Evolutionary conservation across 2,329 filamentous ascomycete genomes (phyloP).

Genomic region (Fusarium sp.): DNA sequence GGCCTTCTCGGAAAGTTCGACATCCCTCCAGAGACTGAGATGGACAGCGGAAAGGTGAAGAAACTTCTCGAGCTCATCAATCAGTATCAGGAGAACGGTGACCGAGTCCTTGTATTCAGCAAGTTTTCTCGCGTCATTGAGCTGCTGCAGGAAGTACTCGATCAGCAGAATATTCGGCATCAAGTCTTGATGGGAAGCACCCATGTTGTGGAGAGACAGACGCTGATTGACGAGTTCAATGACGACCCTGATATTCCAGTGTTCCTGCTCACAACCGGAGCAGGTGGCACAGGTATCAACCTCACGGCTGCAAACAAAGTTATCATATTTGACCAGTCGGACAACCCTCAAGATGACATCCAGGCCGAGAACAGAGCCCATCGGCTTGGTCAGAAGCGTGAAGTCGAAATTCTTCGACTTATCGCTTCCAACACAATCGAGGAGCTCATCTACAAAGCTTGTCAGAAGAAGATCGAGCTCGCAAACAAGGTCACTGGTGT

Average conservation of each 20-base stretch:
- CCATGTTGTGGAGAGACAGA: conserved; percentile 82
- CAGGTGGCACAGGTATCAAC: conserved; percentile 97
- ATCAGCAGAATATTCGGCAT: conserved; percentile 76
- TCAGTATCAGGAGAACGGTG: conserved; percentile 79
- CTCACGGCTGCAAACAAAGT: conserved; percentile 96
- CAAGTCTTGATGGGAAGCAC: conserved; percentile 89
- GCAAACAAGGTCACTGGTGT: conserved; percentile 69
- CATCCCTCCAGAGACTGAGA: conserved; percentile 61
- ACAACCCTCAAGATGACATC: conserved; percentile 98
- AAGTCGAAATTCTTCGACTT: conserved; percentile 89
- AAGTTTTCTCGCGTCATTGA: conserved; percentile 94
- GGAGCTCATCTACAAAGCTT: conserved; percentile 90
- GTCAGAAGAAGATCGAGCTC: conserved; percentile 90
- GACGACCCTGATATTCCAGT: conserved; percentile 80
- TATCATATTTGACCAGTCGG: conserved; percentile 95
- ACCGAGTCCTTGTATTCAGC: conserved; percentile 89
- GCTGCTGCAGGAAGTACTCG: conserved; percentile 84
- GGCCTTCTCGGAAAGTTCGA: conserved; percentile 63
- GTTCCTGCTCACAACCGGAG: conserved; percentile 92
- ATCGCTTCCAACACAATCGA: conserved; percentile 87
- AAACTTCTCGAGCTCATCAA: conserved; percentile 79
- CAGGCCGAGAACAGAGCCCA: conserved; percentile 98
- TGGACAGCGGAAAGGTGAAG: conserved; percentile 82
- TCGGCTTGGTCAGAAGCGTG: conserved; percentile 87
- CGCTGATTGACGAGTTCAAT: conserved; percentile 88